phyloP scores from a whole-genome alignment of 345 rosid species.

The Euphorbia pulcherrima region DNA sequence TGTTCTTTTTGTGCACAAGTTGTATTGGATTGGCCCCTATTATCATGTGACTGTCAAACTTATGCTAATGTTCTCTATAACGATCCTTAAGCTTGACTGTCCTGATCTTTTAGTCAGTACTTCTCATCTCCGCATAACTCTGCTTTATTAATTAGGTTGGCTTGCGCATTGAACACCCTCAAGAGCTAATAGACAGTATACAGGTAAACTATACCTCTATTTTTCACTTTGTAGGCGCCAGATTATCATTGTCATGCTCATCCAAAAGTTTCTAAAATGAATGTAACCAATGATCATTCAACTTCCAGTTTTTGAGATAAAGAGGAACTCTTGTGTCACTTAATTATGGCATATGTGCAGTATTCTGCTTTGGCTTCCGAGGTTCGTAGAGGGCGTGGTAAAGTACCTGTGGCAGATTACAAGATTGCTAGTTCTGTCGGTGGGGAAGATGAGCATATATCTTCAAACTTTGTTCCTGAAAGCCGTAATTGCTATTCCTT shows the following conservation, averaged over 20 bases:
- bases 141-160: slow-evolving; percentile 62
- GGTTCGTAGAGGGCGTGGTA: slow-evolving; percentile 74
- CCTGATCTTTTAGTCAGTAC: not conserved
- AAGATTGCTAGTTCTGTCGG: slow-evolving; percentile 66
- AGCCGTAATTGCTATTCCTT: slow-evolving; percentile 87
- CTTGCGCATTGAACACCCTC: slow-evolving; percentile 95
- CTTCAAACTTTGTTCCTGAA: slow-evolving; percentile 22
- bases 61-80: not conserved
- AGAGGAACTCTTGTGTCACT: slow-evolving; percentile 3
- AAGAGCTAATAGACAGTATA: slow-evolving; percentile 77
- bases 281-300: not conserved
- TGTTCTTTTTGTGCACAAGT: not conserved
- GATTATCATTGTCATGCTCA: not conserved
- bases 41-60: not conserved
- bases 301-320: too few species aligned
- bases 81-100: not conserved
- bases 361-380: slow-evolving; percentile 68
- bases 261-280: not conserved
- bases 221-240: not conserved
- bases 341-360: slow-evolving; percentile 33
- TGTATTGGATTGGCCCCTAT: not conserved
- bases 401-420: slow-evolving; percentile 94
- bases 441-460: slow-evolving; percentile 28
- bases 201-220: slow-evolving; percentile 45
- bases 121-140: slow-evolving; percentile 12